Base-by-base conservation (phyloP, 2,329 filamentous ascomycete genomes). In the Pseudogymnoascus sp. region DNA sequence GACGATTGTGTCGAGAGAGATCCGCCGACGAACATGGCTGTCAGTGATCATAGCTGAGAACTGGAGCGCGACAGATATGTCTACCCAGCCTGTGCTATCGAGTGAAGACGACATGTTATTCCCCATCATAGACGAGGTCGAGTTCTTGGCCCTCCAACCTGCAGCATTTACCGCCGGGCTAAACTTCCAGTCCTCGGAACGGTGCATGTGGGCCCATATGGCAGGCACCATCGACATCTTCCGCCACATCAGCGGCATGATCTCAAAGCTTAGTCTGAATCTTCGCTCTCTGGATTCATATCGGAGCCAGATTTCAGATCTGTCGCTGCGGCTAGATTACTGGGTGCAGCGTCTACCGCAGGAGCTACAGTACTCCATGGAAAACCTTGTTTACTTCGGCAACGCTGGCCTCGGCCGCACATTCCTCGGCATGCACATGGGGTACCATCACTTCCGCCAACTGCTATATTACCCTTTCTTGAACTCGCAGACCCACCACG, bases 401-500 rank as follows among this genome's bases (percentile, higher is more conserved):
- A 62, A 66, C 0, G 66, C 73, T 14, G 76, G 77, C 1, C 70
- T 78, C 1, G 78, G 78, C 1, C 72, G 74, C 6, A 71, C 74
- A 11, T 80, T 78, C 62, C 72, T 77, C 2, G 76, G 75, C 0
- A 70, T 80, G 4, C 76, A 80, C 62, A 68, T 80, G 1, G 77
- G 77, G 12, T 79, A 78, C 63, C 75, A 80, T 60, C 74, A 80
- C 66, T 78, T 76, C 64, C 71, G 73, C 7, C 74, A 77, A 58
- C 69, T 80, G n/a, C 73, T 80, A 3, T 78, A 75, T 68, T 80
- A 78, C 63, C 76, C 75, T 43, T 80, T 77, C 65, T 71, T 80
- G 0, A 73, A 74, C 59, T 67, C 71, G n/a, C 66, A 41, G 38
- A 5, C 38, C 38, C 12, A 41, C 16, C 38, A 21, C 16, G 38